Evolutionary conservation across 352 stramenopile species (phyloP).

Genomic region (Phytopythium mirpurense): DNA sequence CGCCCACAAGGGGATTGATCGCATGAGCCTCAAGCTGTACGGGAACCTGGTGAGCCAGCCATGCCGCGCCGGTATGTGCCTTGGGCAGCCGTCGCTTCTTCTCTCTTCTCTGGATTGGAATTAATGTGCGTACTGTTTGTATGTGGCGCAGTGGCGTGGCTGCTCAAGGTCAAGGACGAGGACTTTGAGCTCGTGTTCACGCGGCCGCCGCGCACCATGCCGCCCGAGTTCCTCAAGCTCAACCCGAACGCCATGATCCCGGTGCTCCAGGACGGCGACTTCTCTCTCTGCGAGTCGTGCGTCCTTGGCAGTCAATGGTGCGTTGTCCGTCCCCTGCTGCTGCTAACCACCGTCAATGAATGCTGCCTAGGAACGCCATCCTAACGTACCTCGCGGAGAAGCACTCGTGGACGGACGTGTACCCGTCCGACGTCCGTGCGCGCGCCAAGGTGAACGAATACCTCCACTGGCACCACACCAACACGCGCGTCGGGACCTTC

Average conservation of each 20-base stretch:
- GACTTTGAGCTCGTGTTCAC: conserved; percentile 12
- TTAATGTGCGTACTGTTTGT: too few species aligned
- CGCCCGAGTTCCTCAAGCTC: conserved; percentile 16
- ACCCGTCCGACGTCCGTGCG: conserved; percentile 30
- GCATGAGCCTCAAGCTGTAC: conserved; percentile 16
- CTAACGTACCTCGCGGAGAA: conserved; percentile 42
- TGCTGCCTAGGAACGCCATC: conserved; percentile 22
- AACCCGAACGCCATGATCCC: conserved; percentile 24
- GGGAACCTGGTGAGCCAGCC: conserved; percentile 17
- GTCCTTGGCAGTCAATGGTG: neutral
- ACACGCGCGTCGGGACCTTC: conserved; percentile 28
- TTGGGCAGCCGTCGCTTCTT: too few species aligned
- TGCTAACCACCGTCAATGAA: neutral
- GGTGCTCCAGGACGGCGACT: conserved; percentile 27
- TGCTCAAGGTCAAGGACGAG: conserved; percentile 12
- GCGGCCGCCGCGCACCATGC: conserved; percentile 7
- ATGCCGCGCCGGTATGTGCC: conserved; percentile 6
- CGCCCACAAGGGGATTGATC: too few species aligned
- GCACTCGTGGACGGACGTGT: conserved; percentile 35
- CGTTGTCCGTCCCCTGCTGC: too few species aligned
- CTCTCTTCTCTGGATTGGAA: too few species aligned
- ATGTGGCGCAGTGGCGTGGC: conserved; percentile 11
- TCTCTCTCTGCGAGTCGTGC: conserved; percentile 23
- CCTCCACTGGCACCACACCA: conserved; percentile 60
- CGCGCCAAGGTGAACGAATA: conserved; percentile 62